Evolutionary conservation across 192 early-diverging fungal genomes (phyloP), one percentile per base, ranked within the genome.

Genomic region (Linnemannia schmuckeri): DNA sequence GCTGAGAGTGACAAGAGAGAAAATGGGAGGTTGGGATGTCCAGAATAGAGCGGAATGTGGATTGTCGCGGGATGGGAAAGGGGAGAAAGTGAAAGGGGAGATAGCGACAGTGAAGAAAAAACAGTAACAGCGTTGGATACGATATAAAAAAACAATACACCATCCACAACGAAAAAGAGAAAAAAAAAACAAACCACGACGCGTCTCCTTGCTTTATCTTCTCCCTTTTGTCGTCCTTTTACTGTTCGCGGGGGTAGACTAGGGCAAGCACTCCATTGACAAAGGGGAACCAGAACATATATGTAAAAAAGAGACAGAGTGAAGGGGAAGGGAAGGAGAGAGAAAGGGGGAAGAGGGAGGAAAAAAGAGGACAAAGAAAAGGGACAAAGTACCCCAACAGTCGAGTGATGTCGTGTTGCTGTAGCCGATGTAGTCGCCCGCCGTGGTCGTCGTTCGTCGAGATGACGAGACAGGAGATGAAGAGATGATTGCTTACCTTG

Each of bases 401-500:
- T 66, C 27, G 61, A 63, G 61, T 66, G 27, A 10, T 12, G 12
- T 66, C 61, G 61, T 35, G 61, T 33, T 66, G 49, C 6, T 52
- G 49, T 22, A 7, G 61, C 3, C 33, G 30, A 12, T 33, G 61
- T 15, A 10, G 61, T 66, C 10, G 61, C 10, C 15, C 30, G 15
- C 20, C 49, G 18, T 5, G 18, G 5, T 52, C 0, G 20, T 46
- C 44, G 44, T 13, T 15, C 15, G 20, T 52, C 5, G 18, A 22
- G 49, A 52, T 52, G 49, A 22, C 17, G 17, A 52, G 17, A 66
- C 13, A 30, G 12, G 27, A 33, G 12, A 66, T 4, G 27, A 30
- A 35, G 13, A 4, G 61, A 66, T 66, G 61, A 66, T 33, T 33
- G 37, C 74, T 76, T 90, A 91, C 89, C 93, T 99, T 99, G 85